Evolutionary conservation across 768 basidiomycete species (phyloP).

Genomic region (Russula olivacea): DNA sequence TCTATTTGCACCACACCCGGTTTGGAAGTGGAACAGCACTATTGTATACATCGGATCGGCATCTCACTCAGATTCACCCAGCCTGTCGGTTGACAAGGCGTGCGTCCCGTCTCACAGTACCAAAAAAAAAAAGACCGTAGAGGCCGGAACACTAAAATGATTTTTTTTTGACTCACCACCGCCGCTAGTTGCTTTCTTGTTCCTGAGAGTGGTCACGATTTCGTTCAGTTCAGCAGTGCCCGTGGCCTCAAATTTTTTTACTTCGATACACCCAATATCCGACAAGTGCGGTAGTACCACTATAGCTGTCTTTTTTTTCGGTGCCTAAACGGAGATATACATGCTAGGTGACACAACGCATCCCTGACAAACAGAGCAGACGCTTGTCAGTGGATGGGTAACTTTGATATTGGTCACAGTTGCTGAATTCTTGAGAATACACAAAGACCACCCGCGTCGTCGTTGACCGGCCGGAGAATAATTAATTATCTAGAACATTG

Average conservation of each 20-base stretch:
- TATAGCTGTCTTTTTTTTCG: background rate
- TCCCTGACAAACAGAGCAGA: background rate
- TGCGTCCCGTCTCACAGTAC: background rate
- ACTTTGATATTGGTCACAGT: background rate
- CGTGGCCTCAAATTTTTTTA: background rate
- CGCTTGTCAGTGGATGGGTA: background rate
- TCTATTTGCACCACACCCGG: slow-evolving; percentile 1
- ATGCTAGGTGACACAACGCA: background rate
- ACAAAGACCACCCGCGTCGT: background rate
- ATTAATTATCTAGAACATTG: background rate
- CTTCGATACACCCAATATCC: background rate
- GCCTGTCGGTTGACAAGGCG: background rate
- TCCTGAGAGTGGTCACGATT: no score
- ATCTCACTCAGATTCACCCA: background rate
- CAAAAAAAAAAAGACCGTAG: background rate
- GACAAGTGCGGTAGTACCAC: background rate
- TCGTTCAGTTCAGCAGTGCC: background rate
- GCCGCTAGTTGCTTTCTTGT: background rate
- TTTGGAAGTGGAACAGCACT: slow-evolving; percentile 12
- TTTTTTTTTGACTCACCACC: background rate
- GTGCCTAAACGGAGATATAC: background rate
- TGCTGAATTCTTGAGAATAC: background rate
- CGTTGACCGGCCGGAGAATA: background rate
- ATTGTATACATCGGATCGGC: slow-evolving; percentile 6
- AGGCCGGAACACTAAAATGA: background rate